phyloP scores from a whole-genome alignment of 371 early-diverging fungal genomes.

The Fennellomyces sp. region DNA sequence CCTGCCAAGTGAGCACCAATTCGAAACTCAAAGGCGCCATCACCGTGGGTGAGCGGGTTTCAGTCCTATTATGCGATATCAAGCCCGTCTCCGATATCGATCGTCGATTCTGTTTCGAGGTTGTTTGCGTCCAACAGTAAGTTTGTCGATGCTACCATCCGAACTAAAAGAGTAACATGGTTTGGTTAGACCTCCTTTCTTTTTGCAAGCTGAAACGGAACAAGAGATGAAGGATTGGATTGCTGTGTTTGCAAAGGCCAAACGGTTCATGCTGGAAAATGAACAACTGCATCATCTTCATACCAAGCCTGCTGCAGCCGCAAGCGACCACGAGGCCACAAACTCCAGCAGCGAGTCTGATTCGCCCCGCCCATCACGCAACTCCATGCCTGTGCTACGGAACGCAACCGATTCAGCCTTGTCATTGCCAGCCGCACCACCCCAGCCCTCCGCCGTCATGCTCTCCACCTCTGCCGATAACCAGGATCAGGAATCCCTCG shows the following conservation, averaged over 20 bases:
- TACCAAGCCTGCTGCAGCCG: neutral
- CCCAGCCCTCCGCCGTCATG: conserved; percentile 30
- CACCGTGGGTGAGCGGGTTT: conserved; percentile 57
- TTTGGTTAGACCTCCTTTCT: conserved; percentile 39
- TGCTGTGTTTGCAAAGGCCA: conserved; percentile 64
- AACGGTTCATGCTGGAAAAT: conserved; percentile 36
- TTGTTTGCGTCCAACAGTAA: conserved; percentile 66
- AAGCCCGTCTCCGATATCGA: conserved; percentile 57
- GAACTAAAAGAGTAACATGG: neutral
- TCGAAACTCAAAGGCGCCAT: conserved; percentile 60
- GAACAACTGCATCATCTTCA: conserved; percentile 11
- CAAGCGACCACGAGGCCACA: conserved; percentile 1
- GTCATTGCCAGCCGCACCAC: conserved; percentile 1
- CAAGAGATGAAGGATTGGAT: conserved; percentile 75
- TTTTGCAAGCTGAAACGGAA: conserved; percentile 74
- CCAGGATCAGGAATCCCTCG: conserved; percentile 22
- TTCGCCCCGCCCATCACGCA: conserved; percentile 1
- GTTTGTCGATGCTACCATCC: too few species aligned
- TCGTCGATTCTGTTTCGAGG: conserved; percentile 75
- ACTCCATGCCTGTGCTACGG: conserved; percentile 6
- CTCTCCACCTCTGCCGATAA: conserved; percentile 34
- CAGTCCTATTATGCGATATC: conserved; percentile 64
- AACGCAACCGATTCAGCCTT: conserved; percentile 1
- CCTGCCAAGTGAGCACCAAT: conserved; percentile 44
- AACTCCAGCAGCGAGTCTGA: conserved; percentile 3